Percentiles rank a stretch among this genome's conserved stretches.
These are phyloP conservation scores for Lepidium sativum DNA, from an alignment of 345 rosid genomes.

Conservation along the genomic window DNA sequence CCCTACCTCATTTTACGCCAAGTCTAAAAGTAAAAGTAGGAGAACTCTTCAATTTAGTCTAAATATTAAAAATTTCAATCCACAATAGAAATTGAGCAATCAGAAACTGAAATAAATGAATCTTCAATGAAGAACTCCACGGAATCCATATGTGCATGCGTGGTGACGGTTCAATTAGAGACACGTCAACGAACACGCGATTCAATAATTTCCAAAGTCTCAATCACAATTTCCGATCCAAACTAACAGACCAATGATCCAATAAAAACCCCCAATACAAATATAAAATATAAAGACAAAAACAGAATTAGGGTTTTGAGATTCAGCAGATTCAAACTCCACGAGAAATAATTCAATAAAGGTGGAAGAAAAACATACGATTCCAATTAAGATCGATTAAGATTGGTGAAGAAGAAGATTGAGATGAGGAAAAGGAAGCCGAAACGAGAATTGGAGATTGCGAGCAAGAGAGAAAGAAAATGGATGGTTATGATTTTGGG, in stretches of 20 bases:
- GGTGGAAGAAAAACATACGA: constrained; percentile 5
- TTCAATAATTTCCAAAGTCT: background rate
- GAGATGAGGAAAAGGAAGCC: constrained; percentile 16
- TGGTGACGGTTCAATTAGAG: background rate
- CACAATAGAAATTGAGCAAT: background rate
- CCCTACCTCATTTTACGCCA: background rate
- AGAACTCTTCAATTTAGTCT: background rate
- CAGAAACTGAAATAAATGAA: background rate
- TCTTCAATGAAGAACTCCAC: background rate
- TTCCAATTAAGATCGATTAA: background rate
- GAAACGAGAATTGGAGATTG: constrained; percentile 9
- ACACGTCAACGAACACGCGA: constrained; percentile 9
- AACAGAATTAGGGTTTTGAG: constrained; percentile 26
- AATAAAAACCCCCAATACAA: background rate
- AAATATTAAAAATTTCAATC: constrained; percentile 12
- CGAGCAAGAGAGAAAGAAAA: background rate
- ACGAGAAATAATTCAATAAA: background rate
- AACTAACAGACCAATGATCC: constrained; percentile 4
- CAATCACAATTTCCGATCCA: constrained; percentile 1
- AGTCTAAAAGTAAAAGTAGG: background rate
- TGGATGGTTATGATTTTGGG: constrained; percentile 26
- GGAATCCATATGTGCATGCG: constrained; percentile 17
- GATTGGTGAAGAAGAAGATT: constrained; percentile 6
- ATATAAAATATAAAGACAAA: background rate
- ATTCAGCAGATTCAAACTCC: constrained; percentile 5